Conservation (phyloP, 768 basidiomycete species). For the Auriculariales sp. region DNA sequence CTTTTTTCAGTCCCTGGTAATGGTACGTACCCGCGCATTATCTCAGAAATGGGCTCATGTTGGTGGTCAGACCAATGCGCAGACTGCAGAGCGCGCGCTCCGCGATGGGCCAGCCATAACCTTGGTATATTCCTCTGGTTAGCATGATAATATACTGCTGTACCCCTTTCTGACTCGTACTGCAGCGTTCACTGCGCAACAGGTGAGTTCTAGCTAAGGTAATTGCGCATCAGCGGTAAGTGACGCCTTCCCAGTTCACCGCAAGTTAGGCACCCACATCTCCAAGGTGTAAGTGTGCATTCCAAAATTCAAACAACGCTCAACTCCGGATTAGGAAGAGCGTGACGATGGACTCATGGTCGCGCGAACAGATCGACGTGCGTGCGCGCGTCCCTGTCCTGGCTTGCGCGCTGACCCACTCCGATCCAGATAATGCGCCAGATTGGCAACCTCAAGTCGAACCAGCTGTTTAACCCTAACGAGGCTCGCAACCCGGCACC, state of each 20-base stretch:
- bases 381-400: constrained; percentile 11
- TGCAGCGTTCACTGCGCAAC: not conserved
- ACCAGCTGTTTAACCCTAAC: constrained; percentile 69
- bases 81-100: constrained; percentile 77
- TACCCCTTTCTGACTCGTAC: not conserved
- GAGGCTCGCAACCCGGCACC: constrained; percentile 73
- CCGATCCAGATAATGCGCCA: constrained; percentile 52
- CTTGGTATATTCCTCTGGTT: constrained; percentile 84
- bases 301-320: constrained; percentile 1
- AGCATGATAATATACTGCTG: constrained; percentile 7
- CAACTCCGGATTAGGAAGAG: constrained; percentile 50
- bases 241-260: constrained; percentile 93
- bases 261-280: constrained; percentile 88
- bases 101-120: constrained; percentile 82
- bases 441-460: constrained; percentile 72
- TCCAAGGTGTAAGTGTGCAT: constrained; percentile 66
- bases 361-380: constrained; percentile 80
- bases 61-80: constrained; percentile 60
- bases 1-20: not conserved
- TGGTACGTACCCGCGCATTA: not conserved
- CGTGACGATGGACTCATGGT: constrained; percentile 76
- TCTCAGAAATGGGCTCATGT: not conserved
- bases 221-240: constrained; percentile 37
- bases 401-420: constrained; percentile 7
- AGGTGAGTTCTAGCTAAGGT: constrained; percentile 5